Conservation (phyloP, 176 grass and related monocot genomes). For the barley (Hordeum vulgare) region MorexV3_pseudomolecules_assembly NC_058524.1:596488264-596488763, state of each 20-base stretch:
- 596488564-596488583: neutral
- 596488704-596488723: conserved; percentile 96
- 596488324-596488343: conserved; percentile 19
- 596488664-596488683: neutral
- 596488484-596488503: neutral
- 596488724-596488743: conserved; percentile 92
- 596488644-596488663: neutral
- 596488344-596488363: neutral
- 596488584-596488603: neutral
- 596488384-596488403: conserved; percentile 92
- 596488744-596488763: conserved; percentile 92
- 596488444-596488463: neutral
- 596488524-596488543: neutral
- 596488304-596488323: conserved; percentile 59
- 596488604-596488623: neutral
- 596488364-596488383: conserved; percentile 31
- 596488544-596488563: neutral
- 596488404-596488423: conserved; percentile 93
- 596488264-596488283: conserved; percentile 94
- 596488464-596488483: neutral
- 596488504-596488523: neutral
- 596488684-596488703: conserved; percentile 69
- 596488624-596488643: neutral
- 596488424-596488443: conserved; percentile 79
- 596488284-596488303: conserved; percentile 94